These are phyloP conservation scores for Suillus subaureus DNA, from an alignment of 768 basidiomycete species.

Conservation along the genomic window DNA sequence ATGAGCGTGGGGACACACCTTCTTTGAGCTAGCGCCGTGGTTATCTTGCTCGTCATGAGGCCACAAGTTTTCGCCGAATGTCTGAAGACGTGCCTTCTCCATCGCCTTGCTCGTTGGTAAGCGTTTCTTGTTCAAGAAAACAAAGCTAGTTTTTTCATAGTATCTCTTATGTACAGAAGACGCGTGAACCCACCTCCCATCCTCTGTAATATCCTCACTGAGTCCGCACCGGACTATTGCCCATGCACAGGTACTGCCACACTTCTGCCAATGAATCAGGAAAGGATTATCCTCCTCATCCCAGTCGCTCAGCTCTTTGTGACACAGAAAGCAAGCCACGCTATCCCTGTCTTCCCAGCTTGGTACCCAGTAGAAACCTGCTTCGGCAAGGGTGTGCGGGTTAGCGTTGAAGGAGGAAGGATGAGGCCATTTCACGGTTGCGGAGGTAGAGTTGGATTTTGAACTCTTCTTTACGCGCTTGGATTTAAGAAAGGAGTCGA, in stretches of 20 bases:
- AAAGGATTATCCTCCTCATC: constrained; percentile 84
- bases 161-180: background rate
- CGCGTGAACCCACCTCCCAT: constrained; percentile 51
- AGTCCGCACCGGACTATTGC: constrained; percentile 77
- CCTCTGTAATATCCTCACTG: constrained; percentile 53
- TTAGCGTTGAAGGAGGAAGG: constrained; percentile 64
- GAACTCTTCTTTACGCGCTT: constrained; percentile 54
- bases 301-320: constrained; percentile 84
- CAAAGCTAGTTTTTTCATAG: constrained; percentile 45
- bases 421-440: constrained; percentile 79
- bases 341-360: constrained; percentile 68
- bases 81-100: constrained; percentile 72
- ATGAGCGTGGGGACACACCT: constrained; percentile 41
- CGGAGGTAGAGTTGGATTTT: constrained; percentile 48
- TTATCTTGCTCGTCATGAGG: constrained; percentile 62
- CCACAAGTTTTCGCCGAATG: constrained; percentile 78
- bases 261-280: constrained; percentile 77
- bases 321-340: constrained; percentile 84
- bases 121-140: constrained; percentile 58
- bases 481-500: constrained; percentile 69
- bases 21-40: constrained; percentile 72
- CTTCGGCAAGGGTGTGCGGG: constrained; percentile 76
- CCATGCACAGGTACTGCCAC: constrained; percentile 73
- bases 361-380: constrained; percentile 87
- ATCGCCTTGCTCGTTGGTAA: constrained; percentile 67